Evolutionary conservation across 345 rosid genomes (phyloP).

Genomic region (Capsella bursapastoris): DNA sequence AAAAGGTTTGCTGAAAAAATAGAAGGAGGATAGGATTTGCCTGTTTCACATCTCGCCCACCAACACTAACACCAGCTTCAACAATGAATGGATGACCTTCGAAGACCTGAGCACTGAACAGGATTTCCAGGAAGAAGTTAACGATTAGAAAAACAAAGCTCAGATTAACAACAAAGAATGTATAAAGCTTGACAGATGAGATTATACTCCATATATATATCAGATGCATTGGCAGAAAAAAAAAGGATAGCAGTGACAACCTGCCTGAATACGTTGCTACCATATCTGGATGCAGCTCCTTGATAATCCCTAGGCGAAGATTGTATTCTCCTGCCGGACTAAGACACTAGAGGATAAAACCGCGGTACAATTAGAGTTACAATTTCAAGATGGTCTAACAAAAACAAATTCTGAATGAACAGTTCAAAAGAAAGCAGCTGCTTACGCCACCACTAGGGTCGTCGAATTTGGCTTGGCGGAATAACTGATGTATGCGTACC

Average conservation of each 20-base stretch:
- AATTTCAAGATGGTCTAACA: slow-evolving; percentile 14
- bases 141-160: slow-evolving; percentile 7
- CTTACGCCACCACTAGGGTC: slow-evolving; percentile 97
- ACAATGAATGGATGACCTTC: slow-evolving; percentile 98
- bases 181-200: slow-evolving; percentile 9
- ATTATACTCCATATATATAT: slow-evolving; percentile 18
- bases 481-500: slow-evolving; percentile 95
- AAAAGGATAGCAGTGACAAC: slow-evolving; percentile 53
- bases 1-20: background rate
- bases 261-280: slow-evolving; percentile 98
- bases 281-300: slow-evolving; percentile 98
- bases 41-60: slow-evolving; percentile 95
- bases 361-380: slow-evolving; percentile 7
- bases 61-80: slow-evolving; percentile 97
- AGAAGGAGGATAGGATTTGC: slow-evolving; percentile 48
- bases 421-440: slow-evolving; percentile 33
- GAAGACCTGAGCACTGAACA: slow-evolving; percentile 91
- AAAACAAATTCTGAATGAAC: slow-evolving; percentile 14
- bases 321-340: slow-evolving; percentile 99
- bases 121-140: slow-evolving; percentile 38
- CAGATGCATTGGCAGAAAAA: slow-evolving; percentile 24
- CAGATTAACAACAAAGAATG: slow-evolving; percentile 10
- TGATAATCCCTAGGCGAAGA: slow-evolving; percentile 96
- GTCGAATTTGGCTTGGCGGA: slow-evolving; percentile 98
- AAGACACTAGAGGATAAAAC: slow-evolving; percentile 65